Percentiles rank a stretch among this genome's conserved stretches.
These are phyloP conservation scores for Suillus bovinus DNA, from an alignment of 768 basidiomycete genomes.

Conservation along the genomic window DNA sequence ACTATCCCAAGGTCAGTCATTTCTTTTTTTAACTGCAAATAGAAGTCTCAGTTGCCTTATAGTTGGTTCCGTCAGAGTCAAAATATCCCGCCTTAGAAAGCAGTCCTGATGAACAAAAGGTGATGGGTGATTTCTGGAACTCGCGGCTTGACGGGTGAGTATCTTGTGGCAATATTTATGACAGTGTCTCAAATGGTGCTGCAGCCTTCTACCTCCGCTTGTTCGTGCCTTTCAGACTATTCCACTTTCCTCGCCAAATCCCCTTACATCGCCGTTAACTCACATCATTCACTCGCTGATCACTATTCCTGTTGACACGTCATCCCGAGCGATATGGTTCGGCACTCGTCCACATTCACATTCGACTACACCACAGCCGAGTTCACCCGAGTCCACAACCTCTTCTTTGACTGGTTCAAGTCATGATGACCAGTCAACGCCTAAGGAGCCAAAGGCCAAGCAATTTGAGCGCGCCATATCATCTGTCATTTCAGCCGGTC, in stretches of 20 bases:
- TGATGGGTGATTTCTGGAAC: conserved; percentile 78
- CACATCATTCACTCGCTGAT: conserved; percentile 84
- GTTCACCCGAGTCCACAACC: conserved; percentile 25
- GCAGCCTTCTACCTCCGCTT: conserved; percentile 69
- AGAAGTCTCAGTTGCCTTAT: background rate
- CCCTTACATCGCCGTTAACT: conserved; percentile 72
- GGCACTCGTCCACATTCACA: conserved; percentile 39
- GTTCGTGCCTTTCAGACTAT: conserved; percentile 70
- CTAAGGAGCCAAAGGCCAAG: conserved; percentile 25
- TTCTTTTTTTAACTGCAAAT: background rate
- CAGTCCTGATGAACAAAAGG: conserved; percentile 37
- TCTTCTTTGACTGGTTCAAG: background rate
- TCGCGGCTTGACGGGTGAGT: conserved; percentile 68
- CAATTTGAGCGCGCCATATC: conserved; percentile 29
- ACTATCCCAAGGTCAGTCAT: conserved; percentile 71
- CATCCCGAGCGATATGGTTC: conserved; percentile 65
- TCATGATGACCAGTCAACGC: conserved; percentile 1
- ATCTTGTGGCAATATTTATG: background rate
- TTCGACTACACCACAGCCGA: conserved; percentile 37
- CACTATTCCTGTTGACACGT: conserved; percentile 65
- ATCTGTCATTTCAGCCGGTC: conserved; percentile 30
- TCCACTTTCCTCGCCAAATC: conserved; percentile 59
- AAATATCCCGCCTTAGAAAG: conserved; percentile 24
- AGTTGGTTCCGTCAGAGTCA: conserved; percentile 47
- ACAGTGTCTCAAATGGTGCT: background rate